Evolutionary conservation across 2,329 filamentous ascomycete species (phyloP).

Genomic region (Nannizziopsis arthrosporioides): DNA sequence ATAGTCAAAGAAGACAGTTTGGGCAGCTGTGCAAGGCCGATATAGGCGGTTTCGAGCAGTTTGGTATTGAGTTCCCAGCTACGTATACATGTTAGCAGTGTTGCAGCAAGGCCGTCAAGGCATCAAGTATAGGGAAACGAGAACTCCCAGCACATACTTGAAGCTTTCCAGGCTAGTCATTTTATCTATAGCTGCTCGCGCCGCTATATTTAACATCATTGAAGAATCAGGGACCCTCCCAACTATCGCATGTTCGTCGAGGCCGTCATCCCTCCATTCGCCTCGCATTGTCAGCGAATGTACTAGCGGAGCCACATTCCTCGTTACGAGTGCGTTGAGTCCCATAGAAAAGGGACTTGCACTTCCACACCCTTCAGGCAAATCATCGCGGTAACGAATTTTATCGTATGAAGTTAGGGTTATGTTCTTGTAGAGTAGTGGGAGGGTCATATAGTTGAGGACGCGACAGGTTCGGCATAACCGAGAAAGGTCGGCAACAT

Average conservation of each 20-base stretch:
- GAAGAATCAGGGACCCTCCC: conserved; percentile 52
- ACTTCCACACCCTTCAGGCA: conserved; percentile 50
- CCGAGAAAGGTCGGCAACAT: conserved; percentile 47
- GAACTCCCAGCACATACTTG: conserved; percentile 26
- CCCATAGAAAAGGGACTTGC: conserved; percentile 54
- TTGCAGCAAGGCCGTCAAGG: background rate
- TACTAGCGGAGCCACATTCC: conserved; percentile 43
- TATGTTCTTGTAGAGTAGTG: conserved; percentile 48
- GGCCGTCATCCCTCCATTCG: conserved; percentile 46
- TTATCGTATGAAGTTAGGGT: conserved; percentile 47
- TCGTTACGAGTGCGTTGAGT: conserved; percentile 49
- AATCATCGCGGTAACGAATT: conserved; percentile 47
- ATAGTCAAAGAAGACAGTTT: conserved; percentile 44
- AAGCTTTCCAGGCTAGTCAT: conserved; percentile 47
- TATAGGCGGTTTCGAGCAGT: conserved; percentile 47
- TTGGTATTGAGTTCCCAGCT: conserved; percentile 53
- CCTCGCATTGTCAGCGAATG: conserved; percentile 43
- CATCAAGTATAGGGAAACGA: background rate
- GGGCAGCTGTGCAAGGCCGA: conserved; percentile 41
- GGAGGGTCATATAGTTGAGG: conserved; percentile 53
- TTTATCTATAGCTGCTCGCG: conserved; percentile 48
- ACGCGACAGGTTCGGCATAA: conserved; percentile 50
- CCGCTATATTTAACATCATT: conserved; percentile 51
- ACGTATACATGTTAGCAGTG: background rate
- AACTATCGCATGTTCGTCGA: conserved; percentile 46